These are phyloP conservation scores for Trichosporon coremiiforme DNA, from an alignment of 1,284 basidiomycete species.

Conservation along the genomic window DNA sequence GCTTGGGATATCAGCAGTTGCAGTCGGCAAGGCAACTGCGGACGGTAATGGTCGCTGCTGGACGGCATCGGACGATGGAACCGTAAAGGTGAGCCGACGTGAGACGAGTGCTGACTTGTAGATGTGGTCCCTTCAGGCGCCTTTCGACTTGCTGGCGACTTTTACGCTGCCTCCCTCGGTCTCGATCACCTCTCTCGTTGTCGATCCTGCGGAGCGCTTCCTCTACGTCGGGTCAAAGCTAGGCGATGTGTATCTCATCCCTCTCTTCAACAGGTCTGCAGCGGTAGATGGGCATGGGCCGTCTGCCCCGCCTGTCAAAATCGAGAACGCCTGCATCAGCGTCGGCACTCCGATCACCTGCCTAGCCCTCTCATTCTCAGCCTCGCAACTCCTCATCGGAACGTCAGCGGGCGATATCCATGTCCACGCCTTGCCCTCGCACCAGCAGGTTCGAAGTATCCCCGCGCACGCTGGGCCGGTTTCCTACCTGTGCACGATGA, in stretches of 20 bases:
- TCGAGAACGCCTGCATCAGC: slow-evolving; percentile 43
- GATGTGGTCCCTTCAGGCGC: slow-evolving; percentile 80
- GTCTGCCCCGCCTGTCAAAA: slow-evolving; percentile 65
- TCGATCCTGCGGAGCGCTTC: slow-evolving; percentile 81
- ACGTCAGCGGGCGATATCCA: slow-evolving; percentile 74
- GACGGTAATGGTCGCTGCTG: slow-evolving; percentile 57
- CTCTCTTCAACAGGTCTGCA: slow-evolving; percentile 73
- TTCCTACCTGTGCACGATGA: slow-evolving; percentile 71
- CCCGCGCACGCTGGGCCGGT: slow-evolving; percentile 70
- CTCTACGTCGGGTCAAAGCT: slow-evolving; percentile 78
- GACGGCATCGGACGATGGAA: slow-evolving; percentile 82
- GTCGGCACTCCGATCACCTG: slow-evolving; percentile 63
- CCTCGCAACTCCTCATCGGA: slow-evolving; percentile 72
- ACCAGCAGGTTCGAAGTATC: slow-evolving; percentile 81
- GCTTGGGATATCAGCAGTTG: slow-evolving; percentile 78
- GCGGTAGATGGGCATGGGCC: slow-evolving; percentile 75
- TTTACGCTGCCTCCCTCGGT: slow-evolving; percentile 73
- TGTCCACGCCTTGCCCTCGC: slow-evolving; percentile 83
- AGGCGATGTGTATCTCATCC: slow-evolving; percentile 75
- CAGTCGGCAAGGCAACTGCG: slow-evolving; percentile 64
- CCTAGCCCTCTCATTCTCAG: slow-evolving; percentile 72
- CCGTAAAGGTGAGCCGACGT: slow-evolving; percentile 72
- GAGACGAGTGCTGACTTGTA: slow-evolving; percentile 24
- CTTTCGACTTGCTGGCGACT: slow-evolving; percentile 72
- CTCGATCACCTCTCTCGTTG: slow-evolving; percentile 62